Evolutionary conservation across 768 basidiomycete genomes (phyloP).

Genomic region (Fomitopsis pulvina): DNA sequence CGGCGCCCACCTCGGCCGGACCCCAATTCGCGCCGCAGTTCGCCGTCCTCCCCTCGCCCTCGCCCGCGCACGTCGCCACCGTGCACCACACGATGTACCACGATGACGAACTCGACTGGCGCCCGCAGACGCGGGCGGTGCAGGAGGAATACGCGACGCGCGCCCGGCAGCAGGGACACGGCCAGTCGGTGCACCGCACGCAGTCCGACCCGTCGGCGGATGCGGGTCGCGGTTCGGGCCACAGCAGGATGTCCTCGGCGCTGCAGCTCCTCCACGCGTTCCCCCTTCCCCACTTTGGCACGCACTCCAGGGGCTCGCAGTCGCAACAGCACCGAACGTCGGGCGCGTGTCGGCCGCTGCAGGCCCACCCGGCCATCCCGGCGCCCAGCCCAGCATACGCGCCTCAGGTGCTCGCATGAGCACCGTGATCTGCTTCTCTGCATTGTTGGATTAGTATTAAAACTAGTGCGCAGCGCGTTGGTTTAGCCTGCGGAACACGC

Average conservation of each 20-base stretch:
- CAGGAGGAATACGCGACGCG: slow-evolving; percentile 1
- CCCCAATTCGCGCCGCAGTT: slow-evolving; percentile 10
- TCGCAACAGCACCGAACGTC: neutral
- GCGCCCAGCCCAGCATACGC: neutral
- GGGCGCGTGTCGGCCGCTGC: slow-evolving; percentile 1
- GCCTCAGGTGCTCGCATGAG: slow-evolving; percentile 2
- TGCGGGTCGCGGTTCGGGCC: slow-evolving; percentile 1
- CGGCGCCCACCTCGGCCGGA: too few relatives aligned
- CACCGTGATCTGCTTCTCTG: neutral
- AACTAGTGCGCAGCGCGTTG: neutral
- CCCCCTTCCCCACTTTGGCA: slow-evolving; percentile 22
- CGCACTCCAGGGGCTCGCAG: neutral
- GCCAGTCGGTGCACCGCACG: neutral
- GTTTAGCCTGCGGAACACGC: neutral
- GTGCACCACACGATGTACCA: neutral
- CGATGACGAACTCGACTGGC: neutral
- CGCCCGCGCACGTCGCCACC: slow-evolving; percentile 8
- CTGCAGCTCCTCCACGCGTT: slow-evolving; percentile 23
- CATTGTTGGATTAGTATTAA: neutral
- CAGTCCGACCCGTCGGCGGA: neutral
- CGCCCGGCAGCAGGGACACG: neutral
- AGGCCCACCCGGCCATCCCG: neutral
- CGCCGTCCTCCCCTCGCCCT: slow-evolving; percentile 10
- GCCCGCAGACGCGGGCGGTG: neutral
- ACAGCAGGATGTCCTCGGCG: slow-evolving; percentile 16